A percentile compares a stretch with the other conserved stretches of the same genome.
These are phyloP conservation scores for Mycena olivaceomarginata DNA, from an alignment of 768 basidiomycete species.

Conservation along the genomic window DNA sequence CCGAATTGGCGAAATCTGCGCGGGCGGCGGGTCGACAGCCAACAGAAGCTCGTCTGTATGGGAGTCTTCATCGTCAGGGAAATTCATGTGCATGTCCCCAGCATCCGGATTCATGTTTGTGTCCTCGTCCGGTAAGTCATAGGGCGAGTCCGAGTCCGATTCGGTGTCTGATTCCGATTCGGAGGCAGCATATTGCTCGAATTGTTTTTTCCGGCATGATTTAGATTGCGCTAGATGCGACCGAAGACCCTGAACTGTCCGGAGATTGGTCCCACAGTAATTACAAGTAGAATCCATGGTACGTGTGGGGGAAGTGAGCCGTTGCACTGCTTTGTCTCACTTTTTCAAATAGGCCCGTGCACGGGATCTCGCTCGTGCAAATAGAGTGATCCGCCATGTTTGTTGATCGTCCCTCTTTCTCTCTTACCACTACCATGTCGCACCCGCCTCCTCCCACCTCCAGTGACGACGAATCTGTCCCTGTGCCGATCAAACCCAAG, in stretches of 20 bases:
- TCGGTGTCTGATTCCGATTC: background rate
- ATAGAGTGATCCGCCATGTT: background rate
- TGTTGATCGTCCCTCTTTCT: background rate
- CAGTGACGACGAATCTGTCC: background rate
- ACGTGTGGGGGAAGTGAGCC: background rate
- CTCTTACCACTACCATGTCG: background rate
- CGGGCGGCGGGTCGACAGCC: background rate
- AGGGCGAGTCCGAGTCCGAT: background rate
- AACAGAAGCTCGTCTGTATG: background rate
- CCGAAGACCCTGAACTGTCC: background rate
- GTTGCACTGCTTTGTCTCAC: too few species aligned
- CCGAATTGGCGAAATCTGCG: background rate
- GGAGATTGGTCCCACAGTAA: background rate
- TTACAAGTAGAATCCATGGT: background rate
- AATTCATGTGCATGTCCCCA: too few species aligned
- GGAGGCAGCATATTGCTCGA: background rate
- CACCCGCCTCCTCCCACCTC: background rate
- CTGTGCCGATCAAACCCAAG: too few species aligned
- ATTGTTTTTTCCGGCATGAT: background rate
- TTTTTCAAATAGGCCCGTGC: background rate
- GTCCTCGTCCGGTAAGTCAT: background rate
- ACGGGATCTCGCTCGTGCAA: background rate
- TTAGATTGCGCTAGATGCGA: background rate
- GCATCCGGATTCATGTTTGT: too few species aligned
- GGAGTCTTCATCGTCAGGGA: background rate